Evolutionary conservation across 495 filamentous ascomycete genomes (phyloP).

Genomic region (Parmelia sp.): DNA sequence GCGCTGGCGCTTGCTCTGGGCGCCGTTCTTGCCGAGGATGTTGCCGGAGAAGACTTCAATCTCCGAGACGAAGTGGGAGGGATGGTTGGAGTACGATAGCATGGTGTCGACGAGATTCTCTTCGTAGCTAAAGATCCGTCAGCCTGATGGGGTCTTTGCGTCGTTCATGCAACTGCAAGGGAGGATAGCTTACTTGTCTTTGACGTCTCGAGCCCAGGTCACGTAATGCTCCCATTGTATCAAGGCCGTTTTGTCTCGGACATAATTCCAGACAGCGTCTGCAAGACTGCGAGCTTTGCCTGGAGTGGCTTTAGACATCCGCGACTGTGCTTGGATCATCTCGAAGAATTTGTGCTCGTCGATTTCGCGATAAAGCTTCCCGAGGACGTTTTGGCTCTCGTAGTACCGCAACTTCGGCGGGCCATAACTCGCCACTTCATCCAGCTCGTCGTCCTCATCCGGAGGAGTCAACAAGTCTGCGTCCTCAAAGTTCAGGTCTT

Average conservation of each 20-base stretch:
- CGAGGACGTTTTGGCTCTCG: constrained; percentile 60
- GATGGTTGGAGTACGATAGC: constrained; percentile 51
- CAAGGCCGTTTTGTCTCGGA: constrained; percentile 33
- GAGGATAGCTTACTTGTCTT: constrained; percentile 42
- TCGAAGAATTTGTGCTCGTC: constrained; percentile 64
- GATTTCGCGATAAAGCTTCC: constrained; percentile 64
- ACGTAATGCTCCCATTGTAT: constrained; percentile 41
- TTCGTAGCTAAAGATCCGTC: constrained; percentile 52
- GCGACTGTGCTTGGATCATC: constrained; percentile 40
- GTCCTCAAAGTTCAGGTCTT: constrained; percentile 40
- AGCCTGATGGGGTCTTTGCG: neutral
- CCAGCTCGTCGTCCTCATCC: constrained; percentile 48
- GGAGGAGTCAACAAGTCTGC: constrained; percentile 17
- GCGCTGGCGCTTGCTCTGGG: constrained; percentile 53
- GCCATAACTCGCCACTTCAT: constrained; percentile 37
- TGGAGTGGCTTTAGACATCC: neutral
- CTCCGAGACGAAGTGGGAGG: constrained; percentile 54
- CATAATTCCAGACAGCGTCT: constrained; percentile 37
- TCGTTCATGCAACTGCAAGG: neutral
- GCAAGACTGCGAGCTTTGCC: constrained; percentile 10
- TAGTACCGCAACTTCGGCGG: constrained; percentile 50
- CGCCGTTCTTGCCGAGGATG: constrained; percentile 58
- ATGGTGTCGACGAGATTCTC: constrained; percentile 51
- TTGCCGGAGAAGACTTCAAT: constrained; percentile 70
- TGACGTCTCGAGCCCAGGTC: constrained; percentile 43